Conservation (phyloP, 2,329 filamentous ascomycete genomes). For the Colletotrichum sp. region DNA sequence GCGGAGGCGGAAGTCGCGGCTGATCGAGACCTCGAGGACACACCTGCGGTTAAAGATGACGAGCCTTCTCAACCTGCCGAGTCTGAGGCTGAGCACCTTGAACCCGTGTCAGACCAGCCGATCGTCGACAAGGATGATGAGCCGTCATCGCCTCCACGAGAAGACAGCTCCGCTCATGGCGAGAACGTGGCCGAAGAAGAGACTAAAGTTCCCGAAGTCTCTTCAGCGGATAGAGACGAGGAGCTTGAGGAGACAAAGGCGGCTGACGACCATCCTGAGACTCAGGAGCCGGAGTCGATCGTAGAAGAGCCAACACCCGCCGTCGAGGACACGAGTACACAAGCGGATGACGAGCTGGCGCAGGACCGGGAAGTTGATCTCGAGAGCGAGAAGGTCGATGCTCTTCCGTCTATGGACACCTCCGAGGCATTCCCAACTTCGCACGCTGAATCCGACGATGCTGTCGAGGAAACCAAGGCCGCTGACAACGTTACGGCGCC, state of each 20-base stretch:
- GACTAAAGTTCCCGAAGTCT: neutral
- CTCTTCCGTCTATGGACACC: neutral
- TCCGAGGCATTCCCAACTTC: neutral
- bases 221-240: neutral
- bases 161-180: neutral
- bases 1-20: neutral
- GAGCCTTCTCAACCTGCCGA: neutral
- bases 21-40: neutral
- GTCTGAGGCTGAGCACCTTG: neutral
- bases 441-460: neutral
- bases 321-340: neutral
- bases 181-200: neutral
- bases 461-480: neutral
- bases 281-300: neutral
- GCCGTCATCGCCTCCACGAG: neutral
- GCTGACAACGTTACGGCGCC: neutral
- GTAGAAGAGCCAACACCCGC: neutral
- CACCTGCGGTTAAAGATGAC: neutral
- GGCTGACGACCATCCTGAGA: neutral
- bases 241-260: neutral
- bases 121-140: neutral
- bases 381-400: neutral
- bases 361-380: neutral
- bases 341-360: neutral
- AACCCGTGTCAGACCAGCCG: neutral